phyloP scores from a whole-genome alignment of 2,329 filamentous ascomycete species.

The Curvularia verruculosa region DNA sequence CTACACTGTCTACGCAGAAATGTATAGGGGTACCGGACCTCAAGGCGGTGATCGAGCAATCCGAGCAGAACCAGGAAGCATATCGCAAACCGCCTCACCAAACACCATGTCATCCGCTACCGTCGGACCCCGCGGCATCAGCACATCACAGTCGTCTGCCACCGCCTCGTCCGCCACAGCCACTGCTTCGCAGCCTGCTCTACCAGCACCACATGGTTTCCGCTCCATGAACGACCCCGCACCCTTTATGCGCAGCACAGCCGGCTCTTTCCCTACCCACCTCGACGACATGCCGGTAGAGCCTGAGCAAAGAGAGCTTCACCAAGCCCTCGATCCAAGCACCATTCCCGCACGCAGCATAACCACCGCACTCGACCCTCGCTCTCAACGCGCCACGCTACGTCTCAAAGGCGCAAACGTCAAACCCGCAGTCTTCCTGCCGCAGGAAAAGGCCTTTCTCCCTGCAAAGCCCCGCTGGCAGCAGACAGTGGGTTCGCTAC shows the following conservation, averaged over 20 bases:
- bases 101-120: slow-evolving; percentile 45
- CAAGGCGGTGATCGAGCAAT: slow-evolving; percentile 52
- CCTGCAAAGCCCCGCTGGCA: slow-evolving; percentile 52
- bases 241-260: slow-evolving; percentile 20
- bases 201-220: slow-evolving; percentile 10
- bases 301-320: slow-evolving; percentile 14
- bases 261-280: slow-evolving; percentile 35
- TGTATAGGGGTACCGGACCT: slow-evolving; percentile 54
- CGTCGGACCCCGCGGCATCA: slow-evolving; percentile 27
- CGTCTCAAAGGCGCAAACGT: slow-evolving; percentile 43
- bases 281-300: slow-evolving; percentile 22
- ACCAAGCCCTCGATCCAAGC: slow-evolving; percentile 44
- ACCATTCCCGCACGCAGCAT: slow-evolving; percentile 20
- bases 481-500: slow-evolving; percentile 54
- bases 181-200: slow-evolving; percentile 34
- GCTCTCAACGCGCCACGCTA: slow-evolving; percentile 32
- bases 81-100: slow-evolving; percentile 42
- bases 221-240: slow-evolving; percentile 31
- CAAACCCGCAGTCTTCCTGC: slow-evolving; percentile 50
- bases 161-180: slow-evolving; percentile 53
- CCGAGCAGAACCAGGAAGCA: slow-evolving; percentile 42
- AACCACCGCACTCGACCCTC: slow-evolving; percentile 31
- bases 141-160: slow-evolving; percentile 39
- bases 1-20: slow-evolving; percentile 56
- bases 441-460: slow-evolving; percentile 55